Base-by-base conservation (phyloP, 768 basidiomycete species). In the Podaxis rugospora region DNA sequence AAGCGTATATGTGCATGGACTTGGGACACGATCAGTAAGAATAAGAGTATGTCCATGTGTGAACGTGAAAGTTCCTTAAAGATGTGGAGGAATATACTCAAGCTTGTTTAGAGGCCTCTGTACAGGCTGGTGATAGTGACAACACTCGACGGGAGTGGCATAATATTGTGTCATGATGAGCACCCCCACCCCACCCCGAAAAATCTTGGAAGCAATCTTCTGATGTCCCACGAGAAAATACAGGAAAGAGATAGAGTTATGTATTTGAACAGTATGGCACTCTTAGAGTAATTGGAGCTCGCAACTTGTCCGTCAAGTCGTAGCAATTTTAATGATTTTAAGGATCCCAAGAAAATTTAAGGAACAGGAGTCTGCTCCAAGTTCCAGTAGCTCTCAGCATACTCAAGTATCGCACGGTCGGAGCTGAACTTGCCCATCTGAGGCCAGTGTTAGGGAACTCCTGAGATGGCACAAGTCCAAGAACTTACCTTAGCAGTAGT, bases 401-500 rank as follows among this genome's bases (percentile, higher is more conserved):
- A 96, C 71, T 94, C 90, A 66, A 86, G 85, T 69, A 97, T 95
- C 3, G 93, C 92, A 55, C 95, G 83, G 71, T 98, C 96, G 36
- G 91, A 92, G 72, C 93, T 94, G 80, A 98, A 98, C 69, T 95
- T 95, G 72, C 94, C 95, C 95, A 97, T 98, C 85, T 89, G 40
- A 55, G 36, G 36, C 23, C 42, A 7, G n/a, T 9, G 16, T 46
- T 11, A 58, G 57, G 16, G 6, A 49, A 39, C 18, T 27, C 28
- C 27, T 3, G 16, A 53, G 16, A 11, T 35, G 21, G n/a, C 40
- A 16, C 4, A 32, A 51, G 47, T 7, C 11, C 57, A 55, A 11
- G 5, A 42, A 53, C 57, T 64, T 60, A 85, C 86, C 80, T 90
- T 91, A 37, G 89, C 90, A 4, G 88, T 86, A 13, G 93, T 95